Conservation (phyloP, 352 stramenopile species). For the Phytophthora meadii region DNA sequence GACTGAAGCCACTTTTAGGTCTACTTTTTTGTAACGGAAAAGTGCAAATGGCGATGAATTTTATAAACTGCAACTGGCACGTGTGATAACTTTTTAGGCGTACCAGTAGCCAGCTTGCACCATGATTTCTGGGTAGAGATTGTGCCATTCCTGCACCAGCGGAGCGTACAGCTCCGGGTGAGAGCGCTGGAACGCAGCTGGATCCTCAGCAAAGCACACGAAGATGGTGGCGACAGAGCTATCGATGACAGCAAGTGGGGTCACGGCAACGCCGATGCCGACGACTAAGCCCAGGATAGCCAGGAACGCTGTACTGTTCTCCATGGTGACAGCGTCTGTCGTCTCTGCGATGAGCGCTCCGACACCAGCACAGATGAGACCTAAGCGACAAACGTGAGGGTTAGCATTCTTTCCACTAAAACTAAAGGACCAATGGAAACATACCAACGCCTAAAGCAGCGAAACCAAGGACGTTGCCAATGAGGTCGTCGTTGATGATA, state of each 20-base stretch:
- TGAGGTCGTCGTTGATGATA: slow-evolving; percentile 97
- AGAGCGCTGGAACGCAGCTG: slow-evolving; percentile 76
- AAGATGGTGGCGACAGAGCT: slow-evolving; percentile 96
- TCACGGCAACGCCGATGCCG: slow-evolving; percentile 88
- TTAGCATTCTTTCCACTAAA: background rate
- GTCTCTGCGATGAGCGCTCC: slow-evolving; percentile 62
- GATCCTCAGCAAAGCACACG: slow-evolving; percentile 96
- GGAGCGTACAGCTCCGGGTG: slow-evolving; percentile 86
- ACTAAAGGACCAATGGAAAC: slow-evolving; percentile 3
- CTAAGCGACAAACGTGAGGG: slow-evolving; percentile 21
- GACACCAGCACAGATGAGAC: slow-evolving; percentile 74
- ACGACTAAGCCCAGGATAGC: slow-evolving; percentile 90
- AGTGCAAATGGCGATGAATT: no score
- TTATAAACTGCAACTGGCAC: background rate
- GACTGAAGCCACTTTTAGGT: background rate
- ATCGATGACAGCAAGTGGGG: slow-evolving; percentile 92
- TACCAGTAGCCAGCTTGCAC: slow-evolving; percentile 88
- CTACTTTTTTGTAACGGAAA: background rate
- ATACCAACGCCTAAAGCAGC: slow-evolving; percentile 87
- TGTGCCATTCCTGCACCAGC: slow-evolving; percentile 89
- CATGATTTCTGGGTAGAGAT: slow-evolving; percentile 90
- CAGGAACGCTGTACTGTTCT: slow-evolving; percentile 78
- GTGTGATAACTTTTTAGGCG: slow-evolving; percentile 27
- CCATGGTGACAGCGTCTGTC: slow-evolving; percentile 58
- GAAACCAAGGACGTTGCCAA: slow-evolving; percentile 93